These are phyloP conservation scores for Lipomyces orientalis DNA, from an alignment of 805 yeast species.

Conservation along the genomic window DNA sequence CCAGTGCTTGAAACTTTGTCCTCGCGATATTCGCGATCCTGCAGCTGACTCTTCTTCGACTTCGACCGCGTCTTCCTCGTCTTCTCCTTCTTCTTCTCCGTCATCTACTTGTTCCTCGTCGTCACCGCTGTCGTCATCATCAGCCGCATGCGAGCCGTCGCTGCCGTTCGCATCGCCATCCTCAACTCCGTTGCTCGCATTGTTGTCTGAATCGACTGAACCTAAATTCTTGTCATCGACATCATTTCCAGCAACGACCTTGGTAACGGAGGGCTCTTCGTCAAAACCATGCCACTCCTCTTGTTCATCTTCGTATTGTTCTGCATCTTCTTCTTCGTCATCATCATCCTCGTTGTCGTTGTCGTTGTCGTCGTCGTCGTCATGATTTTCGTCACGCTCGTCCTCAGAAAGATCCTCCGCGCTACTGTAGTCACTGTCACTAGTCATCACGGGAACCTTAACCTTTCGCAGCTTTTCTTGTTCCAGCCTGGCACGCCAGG, in stretches of 20 bases:
- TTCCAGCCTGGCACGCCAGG: conserved; percentile 71
- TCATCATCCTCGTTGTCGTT: conserved; percentile 42
- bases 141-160: conserved; percentile 39
- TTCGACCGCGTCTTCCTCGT: conserved; percentile 25
- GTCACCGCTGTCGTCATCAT: conserved; percentile 14
- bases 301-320: conserved; percentile 46
- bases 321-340: conserved; percentile 46
- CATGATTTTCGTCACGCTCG: conserved; percentile 41
- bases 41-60: conserved; percentile 39
- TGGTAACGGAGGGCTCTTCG: conserved; percentile 33
- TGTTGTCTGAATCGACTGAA: conserved; percentile 4
- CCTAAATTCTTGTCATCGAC: not conserved
- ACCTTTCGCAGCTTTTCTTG: conserved; percentile 52
- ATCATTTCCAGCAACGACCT: not conserved
- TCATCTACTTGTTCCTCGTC: conserved; percentile 47
- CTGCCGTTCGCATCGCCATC: conserved; percentile 38
- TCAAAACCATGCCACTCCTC: conserved; percentile 45
- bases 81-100: conserved; percentile 44
- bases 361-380: conserved; percentile 44
- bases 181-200: conserved; percentile 12
- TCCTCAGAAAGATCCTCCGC: not conserved
- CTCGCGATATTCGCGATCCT: conserved; percentile 54
- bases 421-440: conserved; percentile 54
- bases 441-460: conserved; percentile 59
- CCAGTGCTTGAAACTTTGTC: conserved; percentile 83